A percentile compares a stretch with the other conserved stretches of the same genome.
Conservation (phyloP, 495 filamentous ascomycete genomes). For the Podospora pseudopauciseta region DNA sequence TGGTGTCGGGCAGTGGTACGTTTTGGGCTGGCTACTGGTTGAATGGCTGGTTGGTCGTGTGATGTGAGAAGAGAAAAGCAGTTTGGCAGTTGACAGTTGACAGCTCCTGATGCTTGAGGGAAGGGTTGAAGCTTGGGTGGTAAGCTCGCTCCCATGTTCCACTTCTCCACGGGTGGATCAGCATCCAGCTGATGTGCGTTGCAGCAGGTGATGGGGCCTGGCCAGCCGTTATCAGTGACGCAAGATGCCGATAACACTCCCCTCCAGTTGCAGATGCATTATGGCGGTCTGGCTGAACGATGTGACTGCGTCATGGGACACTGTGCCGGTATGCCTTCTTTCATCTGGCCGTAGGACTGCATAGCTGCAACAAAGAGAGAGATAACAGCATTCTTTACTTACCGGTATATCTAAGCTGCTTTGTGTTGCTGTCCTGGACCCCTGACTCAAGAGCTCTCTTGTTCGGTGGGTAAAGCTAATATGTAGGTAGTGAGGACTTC, state of each 20-base stretch:
- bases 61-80: neutral
- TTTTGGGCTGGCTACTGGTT: neutral
- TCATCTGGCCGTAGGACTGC: neutral
- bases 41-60: neutral
- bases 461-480: neutral
- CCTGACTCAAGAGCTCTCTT: neutral
- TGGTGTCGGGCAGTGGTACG: neutral
- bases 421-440: neutral
- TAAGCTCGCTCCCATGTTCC: slow-evolving; percentile 15
- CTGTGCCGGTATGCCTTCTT: neutral
- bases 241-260: slow-evolving; percentile 29
- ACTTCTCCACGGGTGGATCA: slow-evolving; percentile 21
- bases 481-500: slow-evolving; percentile 12
- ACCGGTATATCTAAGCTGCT: neutral
- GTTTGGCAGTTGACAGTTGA: neutral
- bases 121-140: neutral
- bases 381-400: neutral
- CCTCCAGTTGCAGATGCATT: neutral
- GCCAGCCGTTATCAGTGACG: slow-evolving; percentile 34
- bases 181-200: slow-evolving; percentile 21
- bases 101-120: neutral
- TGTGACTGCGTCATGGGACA: slow-evolving; percentile 13
- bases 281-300: slow-evolving; percentile 3
- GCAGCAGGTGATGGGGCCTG: neutral
- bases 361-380: neutral